phyloP scores from a whole-genome alignment of 306 rosid genomes.

The Prunus fruticosa region DNA sequence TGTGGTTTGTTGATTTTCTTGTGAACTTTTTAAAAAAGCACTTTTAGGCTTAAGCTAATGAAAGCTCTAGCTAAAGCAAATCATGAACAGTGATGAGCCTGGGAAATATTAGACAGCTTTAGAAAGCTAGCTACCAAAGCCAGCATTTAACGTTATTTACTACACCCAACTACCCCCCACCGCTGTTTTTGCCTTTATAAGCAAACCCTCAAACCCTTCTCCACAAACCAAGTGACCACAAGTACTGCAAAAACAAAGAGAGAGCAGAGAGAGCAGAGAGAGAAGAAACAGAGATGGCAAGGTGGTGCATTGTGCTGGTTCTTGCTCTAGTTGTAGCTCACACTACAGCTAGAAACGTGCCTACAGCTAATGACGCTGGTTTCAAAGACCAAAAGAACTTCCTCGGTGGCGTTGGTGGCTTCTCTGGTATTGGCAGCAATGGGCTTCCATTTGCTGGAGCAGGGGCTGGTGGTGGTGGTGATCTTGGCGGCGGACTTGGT shows the following conservation, averaged over 20 bases:
- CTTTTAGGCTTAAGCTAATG: not conserved
- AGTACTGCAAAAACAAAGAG: not conserved
- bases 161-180: constrained; percentile 44
- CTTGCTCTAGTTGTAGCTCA: constrained; percentile 48
- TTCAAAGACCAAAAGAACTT: constrained; percentile 73
- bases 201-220: not conserved
- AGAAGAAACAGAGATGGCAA: constrained; percentile 37
- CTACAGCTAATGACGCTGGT: constrained; percentile 34
- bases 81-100: not conserved
- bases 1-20: too few relatives aligned
- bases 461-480: constrained; percentile 45
- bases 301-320: constrained; percentile 41
- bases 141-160: constrained; percentile 52
- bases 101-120: not conserved
- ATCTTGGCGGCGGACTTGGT: constrained; percentile 25
- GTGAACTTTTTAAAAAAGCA: not conserved
- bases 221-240: not conserved
- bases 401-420: constrained; percentile 62
- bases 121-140: not conserved
- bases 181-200: constrained; percentile 20
- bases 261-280: not conserved
- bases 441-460: constrained; percentile 65
- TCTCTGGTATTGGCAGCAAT: constrained; percentile 50
- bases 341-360: constrained; percentile 47
- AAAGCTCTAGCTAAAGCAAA: not conserved